A percentile compares a stretch with the other conserved stretches of the same genome.
Evolutionary conservation across 2,329 filamentous ascomycete genomes (phyloP).

Genomic region (Penicillium concentricum): DNA sequence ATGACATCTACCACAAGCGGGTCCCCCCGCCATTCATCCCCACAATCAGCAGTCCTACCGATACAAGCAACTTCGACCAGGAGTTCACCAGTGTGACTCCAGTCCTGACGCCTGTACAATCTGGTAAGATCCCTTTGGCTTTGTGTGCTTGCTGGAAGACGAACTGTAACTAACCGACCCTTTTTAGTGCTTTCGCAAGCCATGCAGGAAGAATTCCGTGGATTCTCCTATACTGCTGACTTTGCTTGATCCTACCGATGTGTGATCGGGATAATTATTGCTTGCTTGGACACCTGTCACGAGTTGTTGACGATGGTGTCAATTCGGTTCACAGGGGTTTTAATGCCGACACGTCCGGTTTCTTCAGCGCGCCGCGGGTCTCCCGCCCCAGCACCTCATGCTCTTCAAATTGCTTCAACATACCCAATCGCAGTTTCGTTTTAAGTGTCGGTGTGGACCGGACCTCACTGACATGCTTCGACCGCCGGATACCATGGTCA

Average conservation of each 20-base stretch:
- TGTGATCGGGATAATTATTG: constrained; percentile 11
- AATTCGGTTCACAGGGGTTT: constrained; percentile 7
- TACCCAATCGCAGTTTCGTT: constrained; percentile 25
- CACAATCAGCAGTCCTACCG: constrained; percentile 83
- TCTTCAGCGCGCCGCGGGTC: constrained; percentile 14
- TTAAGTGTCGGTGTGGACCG: constrained; percentile 20
- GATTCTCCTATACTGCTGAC: constrained; percentile 95
- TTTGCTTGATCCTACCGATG: constrained; percentile 60
- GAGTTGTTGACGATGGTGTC: constrained; percentile 3
- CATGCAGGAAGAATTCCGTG: constrained; percentile 99
- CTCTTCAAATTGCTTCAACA: constrained; percentile 23
- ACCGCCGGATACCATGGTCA: constrained; percentile 23
- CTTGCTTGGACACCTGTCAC: constrained; percentile 13
- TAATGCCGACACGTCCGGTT: constrained; percentile 11
- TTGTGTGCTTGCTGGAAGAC: background rate
- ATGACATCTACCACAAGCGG: constrained; percentile 96
- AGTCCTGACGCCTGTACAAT: constrained; percentile 94
- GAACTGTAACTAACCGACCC: constrained; percentile 13
- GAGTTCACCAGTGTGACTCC: constrained; percentile 99
- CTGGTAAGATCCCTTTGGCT: constrained; percentile 63
- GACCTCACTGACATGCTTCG: constrained; percentile 17
- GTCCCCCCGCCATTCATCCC: constrained; percentile 87
- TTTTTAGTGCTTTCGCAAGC: constrained; percentile 83
- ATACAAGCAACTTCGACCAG: constrained; percentile 99
- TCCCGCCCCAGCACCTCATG: constrained; percentile 19